Evolutionary conservation across 768 basidiomycete genomes (phyloP).

Genomic region (Tulasnella sp.): DNA sequence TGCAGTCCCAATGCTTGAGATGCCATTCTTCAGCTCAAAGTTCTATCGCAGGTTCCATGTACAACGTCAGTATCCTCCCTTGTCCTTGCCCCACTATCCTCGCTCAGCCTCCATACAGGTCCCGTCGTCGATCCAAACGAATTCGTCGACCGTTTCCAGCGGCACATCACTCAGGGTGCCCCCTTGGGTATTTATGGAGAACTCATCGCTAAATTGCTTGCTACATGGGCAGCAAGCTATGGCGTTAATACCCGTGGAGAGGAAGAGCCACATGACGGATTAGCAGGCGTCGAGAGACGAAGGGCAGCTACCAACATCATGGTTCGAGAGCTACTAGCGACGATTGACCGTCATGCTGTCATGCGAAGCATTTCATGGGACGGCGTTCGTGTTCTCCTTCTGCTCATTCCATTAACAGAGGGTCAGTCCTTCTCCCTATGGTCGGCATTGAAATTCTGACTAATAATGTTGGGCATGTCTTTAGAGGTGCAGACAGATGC

Average conservation of each 20-base stretch:
- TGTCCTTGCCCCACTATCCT: background rate
- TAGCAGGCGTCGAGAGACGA: conserved; percentile 29
- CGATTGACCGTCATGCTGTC: conserved; percentile 70
- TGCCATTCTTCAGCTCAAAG: conserved; percentile 69
- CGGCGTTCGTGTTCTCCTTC: conserved; percentile 65
- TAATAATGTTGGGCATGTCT: background rate
- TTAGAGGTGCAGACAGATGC: conserved; percentile 35
- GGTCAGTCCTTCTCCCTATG: conserved; percentile 39
- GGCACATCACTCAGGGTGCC: conserved; percentile 28
- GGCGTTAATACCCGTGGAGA: conserved; percentile 72
- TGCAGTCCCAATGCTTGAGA: conserved; percentile 55
- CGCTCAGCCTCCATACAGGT: conserved; percentile 36
- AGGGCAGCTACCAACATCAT: conserved; percentile 53
- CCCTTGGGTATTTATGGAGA: conserved; percentile 59
- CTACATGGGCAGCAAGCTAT: conserved; percentile 83
- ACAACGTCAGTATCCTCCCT: conserved; percentile 48
- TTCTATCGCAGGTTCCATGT: conserved; percentile 80
- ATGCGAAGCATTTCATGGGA: conserved; percentile 79
- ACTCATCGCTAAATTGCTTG: conserved; percentile 67
- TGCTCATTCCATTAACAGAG: conserved; percentile 73
- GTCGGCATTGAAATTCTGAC: background rate
- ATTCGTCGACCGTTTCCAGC: conserved; percentile 52
- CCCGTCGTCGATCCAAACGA: conserved; percentile 76
- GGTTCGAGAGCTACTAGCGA: conserved; percentile 61
- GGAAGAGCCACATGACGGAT: conserved; percentile 31